These are phyloP conservation scores for Pseudogymnoascus sp. DNA, from an alignment of 2,329 filamentous ascomycete genomes.

Conservation along the genomic window DNA sequence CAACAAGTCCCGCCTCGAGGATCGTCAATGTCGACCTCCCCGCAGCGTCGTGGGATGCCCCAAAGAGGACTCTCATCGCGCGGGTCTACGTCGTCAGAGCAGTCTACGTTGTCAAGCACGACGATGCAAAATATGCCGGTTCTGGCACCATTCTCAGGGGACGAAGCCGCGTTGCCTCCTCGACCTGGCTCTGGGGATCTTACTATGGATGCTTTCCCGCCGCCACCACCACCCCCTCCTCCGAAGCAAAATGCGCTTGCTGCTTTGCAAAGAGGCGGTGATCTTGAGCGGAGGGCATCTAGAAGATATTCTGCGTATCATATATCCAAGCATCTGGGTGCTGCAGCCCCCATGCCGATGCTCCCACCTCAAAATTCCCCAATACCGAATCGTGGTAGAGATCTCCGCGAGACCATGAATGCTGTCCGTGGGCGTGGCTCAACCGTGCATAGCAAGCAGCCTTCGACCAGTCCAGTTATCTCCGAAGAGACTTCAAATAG, in stretches of 20 bases:
- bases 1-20: not conserved
- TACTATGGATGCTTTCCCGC: conserved; percentile 50
- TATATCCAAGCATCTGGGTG: conserved; percentile 86
- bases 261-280: conserved; percentile 82
- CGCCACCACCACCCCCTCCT: conserved; percentile 64
- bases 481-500: conserved; percentile 58
- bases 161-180: conserved; percentile 46
- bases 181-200: conserved; percentile 39
- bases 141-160: conserved; percentile 62
- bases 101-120: conserved; percentile 64
- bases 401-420: conserved; percentile 77
- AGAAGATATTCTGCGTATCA: conserved; percentile 93
- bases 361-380: conserved; percentile 77
- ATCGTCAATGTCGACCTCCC: conserved; percentile 11
- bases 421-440: conserved; percentile 57
- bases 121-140: conserved; percentile 71
- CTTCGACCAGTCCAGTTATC: conserved; percentile 35
- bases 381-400: conserved; percentile 76
- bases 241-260: conserved; percentile 82
- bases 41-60: conserved; percentile 22
- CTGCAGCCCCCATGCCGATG: conserved; percentile 78
- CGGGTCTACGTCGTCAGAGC: conserved; percentile 46
- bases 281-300: conserved; percentile 86
- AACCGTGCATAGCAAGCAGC: conserved; percentile 40
- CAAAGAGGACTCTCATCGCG: conserved; percentile 44